A percentile compares a stretch with the other conserved stretches of the same genome.
phyloP scores from a whole-genome alignment of 2,329 filamentous ascomycete genomes.

The Exophiala calicioides region DNA sequence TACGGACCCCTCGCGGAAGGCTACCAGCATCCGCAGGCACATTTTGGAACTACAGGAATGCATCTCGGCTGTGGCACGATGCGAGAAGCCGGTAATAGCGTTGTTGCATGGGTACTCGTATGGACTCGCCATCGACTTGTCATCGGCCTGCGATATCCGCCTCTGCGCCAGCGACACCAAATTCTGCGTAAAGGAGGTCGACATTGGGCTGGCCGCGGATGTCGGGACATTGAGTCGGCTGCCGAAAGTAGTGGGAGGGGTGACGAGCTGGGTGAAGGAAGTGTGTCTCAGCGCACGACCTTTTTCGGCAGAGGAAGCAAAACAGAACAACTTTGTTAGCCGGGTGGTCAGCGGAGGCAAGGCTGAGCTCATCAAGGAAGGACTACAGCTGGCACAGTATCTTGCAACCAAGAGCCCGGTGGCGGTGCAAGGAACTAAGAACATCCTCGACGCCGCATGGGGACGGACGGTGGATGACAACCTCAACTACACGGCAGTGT shows the following conservation, averaged over 20 bases:
- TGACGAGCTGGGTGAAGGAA: slow-evolving; percentile 51
- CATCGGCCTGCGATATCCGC: slow-evolving; percentile 46
- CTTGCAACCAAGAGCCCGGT: slow-evolving; percentile 84
- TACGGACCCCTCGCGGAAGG: slow-evolving; percentile 65
- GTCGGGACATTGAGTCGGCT: slow-evolving; percentile 50
- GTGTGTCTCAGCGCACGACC: slow-evolving; percentile 46
- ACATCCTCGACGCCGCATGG: slow-evolving; percentile 77
- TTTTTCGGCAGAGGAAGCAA: slow-evolving; percentile 49
- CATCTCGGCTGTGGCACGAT: slow-evolving; percentile 75
- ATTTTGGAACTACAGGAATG: slow-evolving; percentile 79
- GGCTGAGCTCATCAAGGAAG: slow-evolving; percentile 62
- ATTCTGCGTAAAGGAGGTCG: slow-evolving; percentile 52
- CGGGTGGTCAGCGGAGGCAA: slow-evolving; percentile 50
- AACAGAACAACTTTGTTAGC: slow-evolving; percentile 47
- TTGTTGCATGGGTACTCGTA: slow-evolving; percentile 77
- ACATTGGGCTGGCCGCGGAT: slow-evolving; percentile 53
- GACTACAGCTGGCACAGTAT: slow-evolving; percentile 61
- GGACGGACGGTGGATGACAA: slow-evolving; percentile 77
- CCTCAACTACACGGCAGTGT: slow-evolving; percentile 81
- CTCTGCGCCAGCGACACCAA: slow-evolving; percentile 39
- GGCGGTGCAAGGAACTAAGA: slow-evolving; percentile 83
- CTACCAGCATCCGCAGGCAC: slow-evolving; percentile 63
- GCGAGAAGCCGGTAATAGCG: slow-evolving; percentile 87
- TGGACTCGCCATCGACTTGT: slow-evolving; percentile 72
- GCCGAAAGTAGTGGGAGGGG: slow-evolving; percentile 48